Evolutionary conservation across 192 early-diverging fungal genomes (phyloP).

Genomic region (Obelidium mucronatum): DNA sequence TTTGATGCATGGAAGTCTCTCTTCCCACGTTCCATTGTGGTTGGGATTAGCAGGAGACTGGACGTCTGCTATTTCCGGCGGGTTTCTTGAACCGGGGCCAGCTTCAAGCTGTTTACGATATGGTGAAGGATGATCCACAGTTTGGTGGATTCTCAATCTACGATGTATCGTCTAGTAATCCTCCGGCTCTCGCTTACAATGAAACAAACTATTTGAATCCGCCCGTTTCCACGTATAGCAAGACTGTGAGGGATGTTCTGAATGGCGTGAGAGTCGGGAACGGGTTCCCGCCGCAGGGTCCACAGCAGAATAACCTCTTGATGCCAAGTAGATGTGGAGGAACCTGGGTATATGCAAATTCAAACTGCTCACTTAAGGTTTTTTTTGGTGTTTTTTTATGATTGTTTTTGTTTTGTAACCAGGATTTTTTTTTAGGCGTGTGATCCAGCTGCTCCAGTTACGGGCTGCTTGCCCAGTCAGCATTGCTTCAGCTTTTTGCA

Average conservation of each 20-base stretch:
- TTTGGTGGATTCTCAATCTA: constrained; percentile 25
- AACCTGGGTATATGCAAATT: constrained; percentile 13
- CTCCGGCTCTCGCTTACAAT: constrained; percentile 15
- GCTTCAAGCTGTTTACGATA: constrained; percentile 30
- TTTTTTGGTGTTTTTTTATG: no score
- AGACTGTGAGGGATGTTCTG: background rate
- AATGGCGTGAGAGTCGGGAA: constrained; percentile 3
- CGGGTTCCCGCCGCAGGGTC: constrained; percentile 21
- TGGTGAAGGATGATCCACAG: constrained; percentile 11
- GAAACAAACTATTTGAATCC: constrained; percentile 14
- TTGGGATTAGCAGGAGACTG: constrained; percentile 17
- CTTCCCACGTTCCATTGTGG: background rate
- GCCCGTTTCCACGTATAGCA: background rate
- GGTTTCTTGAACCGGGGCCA: constrained; percentile 19
- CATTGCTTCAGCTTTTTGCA: background rate
- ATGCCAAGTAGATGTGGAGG: constrained; percentile 5
- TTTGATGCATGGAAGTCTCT: background rate
- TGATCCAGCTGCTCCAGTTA: background rate
- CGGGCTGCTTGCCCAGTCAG: background rate
- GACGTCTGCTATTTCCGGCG: constrained; percentile 24
- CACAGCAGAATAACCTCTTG: background rate
- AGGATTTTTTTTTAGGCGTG: no score
- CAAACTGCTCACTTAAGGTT: background rate
- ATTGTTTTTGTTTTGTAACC: no score
- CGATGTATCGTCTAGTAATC: constrained; percentile 23